Evolutionary conservation across 441 rosid species (phyloP).

Genomic region (Jatropha podagrica): DNA sequence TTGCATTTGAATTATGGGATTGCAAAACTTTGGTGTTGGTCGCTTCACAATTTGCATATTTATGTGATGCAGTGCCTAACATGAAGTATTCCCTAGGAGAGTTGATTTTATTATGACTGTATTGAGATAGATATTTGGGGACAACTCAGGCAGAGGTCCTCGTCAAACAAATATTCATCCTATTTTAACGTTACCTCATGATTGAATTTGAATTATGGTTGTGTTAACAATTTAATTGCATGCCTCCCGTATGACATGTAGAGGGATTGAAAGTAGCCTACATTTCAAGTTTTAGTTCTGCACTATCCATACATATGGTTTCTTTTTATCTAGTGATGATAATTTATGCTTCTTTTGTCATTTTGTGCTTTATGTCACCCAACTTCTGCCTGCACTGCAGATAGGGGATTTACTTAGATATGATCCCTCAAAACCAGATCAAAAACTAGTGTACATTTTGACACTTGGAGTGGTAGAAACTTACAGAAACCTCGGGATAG

Average conservation of each 20-base stretch:
- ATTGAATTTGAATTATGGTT: constrained; percentile 6
- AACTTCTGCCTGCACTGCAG: constrained; percentile 54
- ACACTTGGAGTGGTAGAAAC: constrained; percentile 84
- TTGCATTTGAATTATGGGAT: constrained; percentile 15
- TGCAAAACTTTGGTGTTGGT: not conserved
- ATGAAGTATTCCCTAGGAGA: not conserved
- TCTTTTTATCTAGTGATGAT: not conserved
- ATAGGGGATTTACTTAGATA: constrained; percentile 71
- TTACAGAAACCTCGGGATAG: constrained; percentile 84
- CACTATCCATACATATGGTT: not conserved
- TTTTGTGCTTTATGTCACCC: constrained; percentile 2
- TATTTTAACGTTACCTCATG: not conserved
- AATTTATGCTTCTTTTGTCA: not conserved
- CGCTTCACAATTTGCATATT: not conserved
- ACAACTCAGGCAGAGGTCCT: not conserved
- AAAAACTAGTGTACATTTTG: constrained; percentile 73
- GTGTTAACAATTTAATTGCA: not conserved
- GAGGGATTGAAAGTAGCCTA: not conserved
- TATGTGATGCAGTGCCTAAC: not conserved
- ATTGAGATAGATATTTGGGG: not conserved
- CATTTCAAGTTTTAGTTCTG: not conserved
- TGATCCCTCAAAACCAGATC: constrained; percentile 64
- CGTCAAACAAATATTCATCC: not conserved
- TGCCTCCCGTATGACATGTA: not conserved
- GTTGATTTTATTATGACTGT: constrained; percentile 1